Base-by-base conservation (phyloP, 2,329 filamentous ascomycete species). In the Epichloe baconii region DNA sequence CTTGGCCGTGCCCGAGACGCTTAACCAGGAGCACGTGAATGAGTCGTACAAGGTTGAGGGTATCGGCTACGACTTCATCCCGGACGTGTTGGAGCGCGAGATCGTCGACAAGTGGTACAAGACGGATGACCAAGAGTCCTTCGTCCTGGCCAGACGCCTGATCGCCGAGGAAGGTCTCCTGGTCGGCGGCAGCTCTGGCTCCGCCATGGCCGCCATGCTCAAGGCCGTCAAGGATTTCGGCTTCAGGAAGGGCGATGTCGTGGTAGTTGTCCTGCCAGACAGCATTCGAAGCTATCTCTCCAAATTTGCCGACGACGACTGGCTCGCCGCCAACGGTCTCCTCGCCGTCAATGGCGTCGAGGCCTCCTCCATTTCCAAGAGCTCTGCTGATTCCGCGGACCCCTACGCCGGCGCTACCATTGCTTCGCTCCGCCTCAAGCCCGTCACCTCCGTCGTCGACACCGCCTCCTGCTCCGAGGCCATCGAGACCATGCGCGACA, bases 231-330 rank as follows among this genome's bases (percentile, higher is more conserved):
- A 85, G 66, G 89, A 95, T 46, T 72, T 86, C 50, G 74, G 78
- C n/a, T 77, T 95, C 56, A 79, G 80, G 56, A 86, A 90, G 65
- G 86, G 86, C 52, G 90, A 98, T 63, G 81, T 89, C 1, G 81
- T 97, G 0, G 93, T 98, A 31, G 89, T 96, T 31, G 74, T 98
- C 49, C 75, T 96, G 17, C 94, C 93, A 1, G 93, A 98, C 68
- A 95, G 89, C 71, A 97, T 98, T 65, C 80, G 93, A 63, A 96
- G 88, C 70, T 98, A 98, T 68, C 81, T 98, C 26, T 91, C 86
- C 72, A 98, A 98, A 79, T 98, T 98, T 66, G 89, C 89, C 58
- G 93, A 98, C 66, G 94, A 98, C 65, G 93, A 97, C 73, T 98
- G 93, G 94, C 83, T 98, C 51, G 90, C 89, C 12, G 93, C 93